Evolutionary conservation across 148 eudicot genomes (phyloP).

Genomic region (Persicaria maculosa): DNA sequence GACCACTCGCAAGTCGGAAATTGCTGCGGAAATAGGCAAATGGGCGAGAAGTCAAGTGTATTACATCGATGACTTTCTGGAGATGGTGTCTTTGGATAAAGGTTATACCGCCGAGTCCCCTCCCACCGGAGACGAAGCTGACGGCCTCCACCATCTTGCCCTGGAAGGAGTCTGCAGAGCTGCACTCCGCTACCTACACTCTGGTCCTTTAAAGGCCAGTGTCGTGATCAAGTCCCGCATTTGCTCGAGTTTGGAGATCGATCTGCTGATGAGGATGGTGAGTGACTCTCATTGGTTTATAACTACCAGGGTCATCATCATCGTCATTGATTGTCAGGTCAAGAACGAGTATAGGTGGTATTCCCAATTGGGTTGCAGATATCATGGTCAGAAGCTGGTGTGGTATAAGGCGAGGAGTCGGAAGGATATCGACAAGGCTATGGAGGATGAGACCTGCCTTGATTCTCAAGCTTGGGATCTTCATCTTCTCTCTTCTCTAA

Average conservation of each 20-base stretch:
- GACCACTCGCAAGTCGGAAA: too few relatives aligned
- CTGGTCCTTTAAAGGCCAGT: background rate
- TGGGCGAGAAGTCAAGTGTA: background rate
- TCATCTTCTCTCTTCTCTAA: background rate
- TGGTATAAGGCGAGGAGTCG: background rate
- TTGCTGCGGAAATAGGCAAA: background rate
- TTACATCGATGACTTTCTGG: background rate
- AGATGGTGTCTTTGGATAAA: background rate
- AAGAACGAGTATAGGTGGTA: background rate
- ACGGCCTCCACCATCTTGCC: background rate
- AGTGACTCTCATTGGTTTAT: background rate
- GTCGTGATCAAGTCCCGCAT: constrained; percentile 1
- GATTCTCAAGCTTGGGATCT: background rate
- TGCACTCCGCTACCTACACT: background rate
- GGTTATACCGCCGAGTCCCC: background rate
- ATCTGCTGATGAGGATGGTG: background rate
- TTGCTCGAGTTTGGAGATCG: background rate
- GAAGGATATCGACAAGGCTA: background rate
- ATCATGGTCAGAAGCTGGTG: background rate
- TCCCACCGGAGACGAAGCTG: background rate
- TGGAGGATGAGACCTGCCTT: background rate
- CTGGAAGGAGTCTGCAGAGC: background rate
- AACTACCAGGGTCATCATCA: background rate
- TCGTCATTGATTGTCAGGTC: background rate
- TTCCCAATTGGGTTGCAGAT: background rate